Conservation (phyloP, 192 early-diverging fungal species). For the Entophlyctis helioformis region DNA sequence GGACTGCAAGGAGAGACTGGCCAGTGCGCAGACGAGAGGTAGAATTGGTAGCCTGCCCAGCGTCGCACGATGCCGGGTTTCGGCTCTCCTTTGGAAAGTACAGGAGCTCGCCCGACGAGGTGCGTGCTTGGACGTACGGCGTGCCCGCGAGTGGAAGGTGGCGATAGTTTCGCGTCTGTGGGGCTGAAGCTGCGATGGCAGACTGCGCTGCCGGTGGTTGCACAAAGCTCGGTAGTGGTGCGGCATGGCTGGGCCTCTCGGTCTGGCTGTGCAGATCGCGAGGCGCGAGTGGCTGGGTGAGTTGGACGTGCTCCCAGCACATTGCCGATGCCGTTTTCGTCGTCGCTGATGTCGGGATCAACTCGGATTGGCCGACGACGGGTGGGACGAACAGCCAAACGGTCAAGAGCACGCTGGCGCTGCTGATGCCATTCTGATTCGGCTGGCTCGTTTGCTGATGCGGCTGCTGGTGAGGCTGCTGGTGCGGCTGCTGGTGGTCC, state of each 20-base stretch:
- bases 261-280: neutral
- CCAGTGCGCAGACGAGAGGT: neutral
- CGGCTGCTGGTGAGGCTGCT: too few relatives aligned
- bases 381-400: too few relatives aligned
- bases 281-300: neutral
- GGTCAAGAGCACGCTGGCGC: too few relatives aligned
- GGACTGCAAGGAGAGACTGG: conserved; percentile 3
- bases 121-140: conserved; percentile 2
- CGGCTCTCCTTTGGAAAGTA: conserved; percentile 20
- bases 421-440: too few relatives aligned
- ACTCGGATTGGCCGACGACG: too few relatives aligned
- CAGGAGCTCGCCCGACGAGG: conserved; percentile 9
- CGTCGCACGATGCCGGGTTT: neutral
- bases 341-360: too few relatives aligned
- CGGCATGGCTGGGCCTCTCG: neutral
- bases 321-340: too few relatives aligned
- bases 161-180: conserved; percentile 3
- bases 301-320: too few relatives aligned
- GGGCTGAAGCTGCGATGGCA: neutral
- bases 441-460: too few relatives aligned
- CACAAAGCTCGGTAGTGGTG: neutral
- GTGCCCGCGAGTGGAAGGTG: conserved; percentile 4
- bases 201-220: neutral
- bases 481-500: too few relatives aligned
- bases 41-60: neutral